phyloP scores from a whole-genome alignment of 805 yeast species.

The Ogataea nonfermentans region DNA sequence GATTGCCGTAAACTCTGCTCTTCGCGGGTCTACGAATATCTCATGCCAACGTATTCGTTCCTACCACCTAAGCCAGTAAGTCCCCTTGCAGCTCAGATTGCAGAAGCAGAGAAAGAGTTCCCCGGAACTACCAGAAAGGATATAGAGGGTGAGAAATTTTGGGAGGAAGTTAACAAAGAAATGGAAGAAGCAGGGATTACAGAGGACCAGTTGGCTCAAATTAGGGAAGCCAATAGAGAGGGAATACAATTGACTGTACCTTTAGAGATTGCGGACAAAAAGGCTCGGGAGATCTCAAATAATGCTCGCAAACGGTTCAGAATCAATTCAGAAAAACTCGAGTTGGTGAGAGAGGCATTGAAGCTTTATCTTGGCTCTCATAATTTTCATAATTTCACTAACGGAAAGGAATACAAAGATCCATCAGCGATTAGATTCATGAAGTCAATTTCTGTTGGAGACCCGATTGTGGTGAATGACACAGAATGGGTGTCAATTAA shows the following conservation, averaged over 20 bases:
- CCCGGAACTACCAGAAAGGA: conserved; percentile 65
- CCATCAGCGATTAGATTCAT: conserved; percentile 82
- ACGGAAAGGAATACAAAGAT: conserved; percentile 67
- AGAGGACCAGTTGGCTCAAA: conserved; percentile 37
- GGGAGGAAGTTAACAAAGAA: conserved; percentile 50
- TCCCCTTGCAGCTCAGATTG: conserved; percentile 58
- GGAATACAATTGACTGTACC: conserved; percentile 38
- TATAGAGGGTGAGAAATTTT: conserved; percentile 70
- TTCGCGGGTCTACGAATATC: conserved; percentile 91
- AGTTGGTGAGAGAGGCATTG: conserved; percentile 65
- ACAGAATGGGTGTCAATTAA: conserved; percentile 96
- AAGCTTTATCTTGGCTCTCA: conserved; percentile 79
- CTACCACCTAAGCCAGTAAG: conserved; percentile 86
- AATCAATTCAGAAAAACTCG: conserved; percentile 59
- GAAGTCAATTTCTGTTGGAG: conserved; percentile 74
- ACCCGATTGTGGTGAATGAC: conserved; percentile 87
- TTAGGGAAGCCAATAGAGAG: conserved; percentile 36
- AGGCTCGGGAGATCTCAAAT: conserved; percentile 63
- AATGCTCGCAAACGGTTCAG: conserved; percentile 67
- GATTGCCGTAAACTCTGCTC: conserved; percentile 95
- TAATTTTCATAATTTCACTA: conserved; percentile 59
- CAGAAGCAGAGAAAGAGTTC: conserved; percentile 46
- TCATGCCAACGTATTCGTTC: conserved; percentile 87
- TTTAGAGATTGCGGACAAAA: conserved; percentile 37
- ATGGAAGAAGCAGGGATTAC: conserved; percentile 40